Percentiles rank a stretch among this genome's conserved stretches.
phyloP scores from a whole-genome alignment of 2,329 filamentous ascomycete genomes.

The Claviceps purpurea region DNA sequence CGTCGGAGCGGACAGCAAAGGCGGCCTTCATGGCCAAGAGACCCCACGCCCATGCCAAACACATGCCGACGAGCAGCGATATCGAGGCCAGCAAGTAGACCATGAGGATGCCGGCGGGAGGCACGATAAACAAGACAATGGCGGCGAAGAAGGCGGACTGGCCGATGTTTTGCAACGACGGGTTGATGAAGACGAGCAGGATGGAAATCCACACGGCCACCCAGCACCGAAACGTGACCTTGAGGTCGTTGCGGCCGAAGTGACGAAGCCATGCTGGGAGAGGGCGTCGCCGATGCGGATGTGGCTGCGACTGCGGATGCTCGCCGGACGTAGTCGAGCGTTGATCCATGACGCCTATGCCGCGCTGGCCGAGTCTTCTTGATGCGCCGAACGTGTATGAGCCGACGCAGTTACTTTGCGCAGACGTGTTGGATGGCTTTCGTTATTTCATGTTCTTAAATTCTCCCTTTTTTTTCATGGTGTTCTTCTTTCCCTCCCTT shows the following conservation, averaged over 20 bases:
- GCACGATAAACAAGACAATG: constrained; percentile 29
- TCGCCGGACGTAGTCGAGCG: too few species aligned
- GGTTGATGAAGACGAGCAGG: constrained; percentile 33
- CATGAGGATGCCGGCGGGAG: constrained; percentile 31
- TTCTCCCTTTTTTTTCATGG: too few species aligned
- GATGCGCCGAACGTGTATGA: too few species aligned
- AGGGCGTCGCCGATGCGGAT: background rate
- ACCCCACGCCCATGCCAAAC: constrained; percentile 35
- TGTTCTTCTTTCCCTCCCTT: too few species aligned
- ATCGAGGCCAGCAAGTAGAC: constrained; percentile 28
- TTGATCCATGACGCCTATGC: too few species aligned
- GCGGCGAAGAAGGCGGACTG: constrained; percentile 30
- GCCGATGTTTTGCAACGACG: constrained; percentile 26
- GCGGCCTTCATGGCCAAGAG: constrained; percentile 35
- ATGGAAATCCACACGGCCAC: constrained; percentile 30
- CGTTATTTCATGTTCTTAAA: too few species aligned
- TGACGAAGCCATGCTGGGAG: constrained; percentile 27
- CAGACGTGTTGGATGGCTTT: too few species aligned
- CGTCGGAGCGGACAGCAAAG: constrained; percentile 24
- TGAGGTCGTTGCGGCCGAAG: constrained; percentile 33
- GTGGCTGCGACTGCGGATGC: background rate
- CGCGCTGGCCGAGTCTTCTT: too few species aligned
- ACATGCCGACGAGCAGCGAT: constrained; percentile 32
- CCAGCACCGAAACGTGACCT: constrained; percentile 32
- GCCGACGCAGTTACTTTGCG: too few species aligned